Conservation (phyloP, 176 grass and related monocot species). For the Alloteropsis semialata region DNA sequence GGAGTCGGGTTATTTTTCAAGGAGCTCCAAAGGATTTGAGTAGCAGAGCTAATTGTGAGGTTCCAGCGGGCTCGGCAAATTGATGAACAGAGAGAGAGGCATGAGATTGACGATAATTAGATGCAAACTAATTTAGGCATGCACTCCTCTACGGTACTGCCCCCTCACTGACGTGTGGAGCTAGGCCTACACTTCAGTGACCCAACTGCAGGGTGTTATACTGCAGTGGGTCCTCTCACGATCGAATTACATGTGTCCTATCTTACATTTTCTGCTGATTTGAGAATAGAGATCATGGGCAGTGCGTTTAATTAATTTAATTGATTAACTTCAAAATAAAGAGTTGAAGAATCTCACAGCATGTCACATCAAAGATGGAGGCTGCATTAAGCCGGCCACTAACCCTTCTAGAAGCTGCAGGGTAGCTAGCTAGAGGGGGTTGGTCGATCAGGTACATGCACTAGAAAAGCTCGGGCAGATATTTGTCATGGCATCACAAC, state of each 20-base stretch:
- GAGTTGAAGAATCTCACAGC: background rate
- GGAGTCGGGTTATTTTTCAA: background rate
- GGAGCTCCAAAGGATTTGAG: background rate
- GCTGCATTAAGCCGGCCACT: conserved; percentile 12
- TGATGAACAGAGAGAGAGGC: background rate
- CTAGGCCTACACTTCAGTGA: no score
- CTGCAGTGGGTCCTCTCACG: no score
- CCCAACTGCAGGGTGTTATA: no score
- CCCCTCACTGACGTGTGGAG: no score
- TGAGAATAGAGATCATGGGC: background rate
- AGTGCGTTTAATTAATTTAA: conserved; percentile 1
- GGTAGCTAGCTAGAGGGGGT: conserved; percentile 22
- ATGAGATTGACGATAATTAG: background rate
- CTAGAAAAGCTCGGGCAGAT: conserved; percentile 2
- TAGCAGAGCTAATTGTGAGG: no score
- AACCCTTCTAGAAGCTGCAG: conserved; percentile 29
- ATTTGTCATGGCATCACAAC: conserved; percentile 32
- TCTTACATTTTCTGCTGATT: background rate
- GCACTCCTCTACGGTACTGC: no score
- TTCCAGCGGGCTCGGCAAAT: background rate
- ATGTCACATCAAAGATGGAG: conserved; percentile 26
- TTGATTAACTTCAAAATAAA: background rate
- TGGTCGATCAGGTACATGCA: conserved; percentile 13
- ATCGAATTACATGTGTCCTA: no score
- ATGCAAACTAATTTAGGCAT: background rate